Percentiles rank a stretch among this genome's conserved stretches.
phyloP scores from a whole-genome alignment of 164 flowering plant genomes.

The Magnolia officinalis region DNA sequence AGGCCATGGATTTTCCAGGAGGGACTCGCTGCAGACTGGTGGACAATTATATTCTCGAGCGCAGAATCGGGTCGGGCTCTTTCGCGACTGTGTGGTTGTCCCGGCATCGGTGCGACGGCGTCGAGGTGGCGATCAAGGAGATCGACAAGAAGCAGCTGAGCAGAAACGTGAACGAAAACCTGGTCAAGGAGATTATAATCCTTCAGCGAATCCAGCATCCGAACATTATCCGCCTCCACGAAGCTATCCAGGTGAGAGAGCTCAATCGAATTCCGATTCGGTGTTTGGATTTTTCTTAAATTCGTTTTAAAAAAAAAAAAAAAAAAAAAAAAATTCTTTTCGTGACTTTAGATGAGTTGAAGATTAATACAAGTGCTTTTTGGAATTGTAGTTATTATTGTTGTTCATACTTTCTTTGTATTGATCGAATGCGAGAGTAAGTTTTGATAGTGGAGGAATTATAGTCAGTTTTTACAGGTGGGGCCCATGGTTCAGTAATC shows the following conservation, averaged over 20 bases:
- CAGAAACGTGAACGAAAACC: constrained; percentile 33
- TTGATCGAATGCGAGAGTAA: background rate
- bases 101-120: constrained; percentile 30
- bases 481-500: background rate
- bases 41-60: constrained; percentile 50
- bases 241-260: constrained; percentile 36
- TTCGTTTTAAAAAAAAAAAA: background rate
- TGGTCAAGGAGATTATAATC: constrained; percentile 47
- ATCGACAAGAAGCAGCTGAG: constrained; percentile 43
- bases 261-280: background rate
- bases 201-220: constrained; percentile 45
- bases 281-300: background rate
- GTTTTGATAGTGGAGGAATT: background rate
- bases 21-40: constrained; percentile 25
- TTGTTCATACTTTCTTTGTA: no score
- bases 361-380: background rate
- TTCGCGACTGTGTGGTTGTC: constrained; percentile 54
- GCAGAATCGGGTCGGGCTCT: constrained; percentile 52
- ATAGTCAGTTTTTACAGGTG: background rate
- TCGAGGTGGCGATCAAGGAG: constrained; percentile 51
- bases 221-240: constrained; percentile 46
- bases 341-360: background rate
- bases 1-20: background rate
- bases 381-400: no score
- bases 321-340: background rate